Percentiles rank a stretch among this genome's conserved stretches.
phyloP scores from a whole-genome alignment of 1,139 yeast species.

The Magnusiomyces tetraspermus region DNA sequence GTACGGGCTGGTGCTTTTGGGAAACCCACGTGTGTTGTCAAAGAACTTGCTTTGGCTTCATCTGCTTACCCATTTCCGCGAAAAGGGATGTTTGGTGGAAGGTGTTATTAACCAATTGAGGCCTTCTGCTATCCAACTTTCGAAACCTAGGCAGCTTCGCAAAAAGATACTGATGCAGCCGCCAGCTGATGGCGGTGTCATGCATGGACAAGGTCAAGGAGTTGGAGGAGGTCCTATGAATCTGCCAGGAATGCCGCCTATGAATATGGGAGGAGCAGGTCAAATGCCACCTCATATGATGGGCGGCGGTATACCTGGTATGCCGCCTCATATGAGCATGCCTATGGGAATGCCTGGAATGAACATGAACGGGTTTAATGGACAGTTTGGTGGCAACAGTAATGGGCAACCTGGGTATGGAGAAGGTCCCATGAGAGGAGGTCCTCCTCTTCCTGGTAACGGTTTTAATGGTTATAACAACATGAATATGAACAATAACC shows the following conservation, averaged over 20 bases:
- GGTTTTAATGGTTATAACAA: neutral
- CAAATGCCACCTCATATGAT: neutral
- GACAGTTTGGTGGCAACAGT: neutral
- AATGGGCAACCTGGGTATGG: neutral
- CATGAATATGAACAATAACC: too few species aligned
- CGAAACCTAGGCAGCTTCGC: slow-evolving; percentile 20
- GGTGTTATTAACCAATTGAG: slow-evolving; percentile 82
- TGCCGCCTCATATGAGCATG: neutral
- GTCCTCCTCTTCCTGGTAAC: neutral
- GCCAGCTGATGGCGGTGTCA: slow-evolving; percentile 3
- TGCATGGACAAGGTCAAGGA: too few species aligned
- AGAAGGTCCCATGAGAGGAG: neutral
- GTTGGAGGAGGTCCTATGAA: neutral
- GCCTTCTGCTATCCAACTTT: slow-evolving; percentile 49
- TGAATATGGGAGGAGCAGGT: neutral
- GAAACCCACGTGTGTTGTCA: slow-evolving; percentile 73
- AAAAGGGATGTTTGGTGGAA: slow-evolving; percentile 80
- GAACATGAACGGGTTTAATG: neutral
- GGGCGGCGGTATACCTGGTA: neutral
- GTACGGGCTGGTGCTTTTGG: slow-evolving; percentile 72
- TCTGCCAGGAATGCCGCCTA: slow-evolving; percentile 5
- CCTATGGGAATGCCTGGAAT: neutral
- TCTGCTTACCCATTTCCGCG: slow-evolving; percentile 67
- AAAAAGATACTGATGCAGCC: neutral
- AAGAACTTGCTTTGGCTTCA: slow-evolving; percentile 73